These are phyloP conservation scores for Xylaria bambusicola DNA, from an alignment of 495 filamentous ascomycete genomes.

Conservation along the genomic window DNA sequence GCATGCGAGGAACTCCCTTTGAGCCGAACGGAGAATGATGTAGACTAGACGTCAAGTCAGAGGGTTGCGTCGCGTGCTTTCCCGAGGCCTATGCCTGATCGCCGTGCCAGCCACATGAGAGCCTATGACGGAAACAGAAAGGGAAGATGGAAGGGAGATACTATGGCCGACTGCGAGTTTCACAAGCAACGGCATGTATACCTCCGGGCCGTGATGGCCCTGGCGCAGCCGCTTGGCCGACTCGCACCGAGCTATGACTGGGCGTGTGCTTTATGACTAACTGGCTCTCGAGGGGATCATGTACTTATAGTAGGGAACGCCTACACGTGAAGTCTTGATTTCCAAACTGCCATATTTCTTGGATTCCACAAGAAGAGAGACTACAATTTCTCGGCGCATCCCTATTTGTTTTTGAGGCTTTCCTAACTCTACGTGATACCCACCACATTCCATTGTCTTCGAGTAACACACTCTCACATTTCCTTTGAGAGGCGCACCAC, in stretches of 20 bases:
- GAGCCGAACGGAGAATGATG: slow-evolving; percentile 19
- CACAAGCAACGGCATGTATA: slow-evolving; percentile 10
- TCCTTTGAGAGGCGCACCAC: not conserved
- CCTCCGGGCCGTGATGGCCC: slow-evolving; percentile 1
- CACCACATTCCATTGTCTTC: not conserved
- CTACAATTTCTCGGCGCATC: not conserved
- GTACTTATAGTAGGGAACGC: not conserved
- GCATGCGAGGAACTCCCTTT: slow-evolving; percentile 18
- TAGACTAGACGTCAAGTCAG: slow-evolving; percentile 18
- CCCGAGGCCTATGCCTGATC: not conserved
- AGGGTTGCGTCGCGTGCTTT: slow-evolving; percentile 13
- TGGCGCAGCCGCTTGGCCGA: slow-evolving; percentile 16
- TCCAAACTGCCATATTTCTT: not conserved
- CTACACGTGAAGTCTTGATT: not conserved
- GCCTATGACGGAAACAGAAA: not conserved
- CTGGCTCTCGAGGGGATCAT: not conserved
- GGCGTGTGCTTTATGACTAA: slow-evolving; percentile 7
- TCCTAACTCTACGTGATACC: not conserved
- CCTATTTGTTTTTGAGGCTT: not conserved
- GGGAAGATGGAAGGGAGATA: not conserved
- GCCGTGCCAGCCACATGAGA: not conserved
- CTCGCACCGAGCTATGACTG: slow-evolving; percentile 18
- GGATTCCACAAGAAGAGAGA: not conserved
- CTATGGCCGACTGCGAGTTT: not conserved
- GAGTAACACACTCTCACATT: not conserved